Evolutionary conservation across 176 grass and related monocot genomes (phyloP).

Genomic region (Zea luxurians): DNA sequence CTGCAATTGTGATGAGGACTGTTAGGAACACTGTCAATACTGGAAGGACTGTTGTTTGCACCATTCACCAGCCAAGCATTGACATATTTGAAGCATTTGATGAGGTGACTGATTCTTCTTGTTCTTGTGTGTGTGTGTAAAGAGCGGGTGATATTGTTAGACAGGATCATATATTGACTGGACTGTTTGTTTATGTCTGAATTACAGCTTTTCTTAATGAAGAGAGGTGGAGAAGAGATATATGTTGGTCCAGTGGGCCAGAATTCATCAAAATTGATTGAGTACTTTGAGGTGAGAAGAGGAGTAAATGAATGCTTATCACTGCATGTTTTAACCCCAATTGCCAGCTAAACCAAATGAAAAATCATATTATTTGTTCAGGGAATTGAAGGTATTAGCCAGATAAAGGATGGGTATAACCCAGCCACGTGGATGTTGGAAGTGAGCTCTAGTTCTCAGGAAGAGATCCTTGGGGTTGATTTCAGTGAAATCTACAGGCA

Average conservation of each 20-base stretch:
- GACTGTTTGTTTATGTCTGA: conserved; percentile 9
- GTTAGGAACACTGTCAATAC: conserved; percentile 88
- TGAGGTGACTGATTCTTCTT: conserved; percentile 57
- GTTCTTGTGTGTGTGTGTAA: neutral
- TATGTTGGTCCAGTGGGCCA: conserved; percentile 85
- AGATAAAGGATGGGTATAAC: conserved; percentile 79
- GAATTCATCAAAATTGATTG: conserved; percentile 71
- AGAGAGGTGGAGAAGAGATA: conserved; percentile 93
- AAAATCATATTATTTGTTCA: conserved; percentile 26
- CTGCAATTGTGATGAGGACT: conserved; percentile 94
- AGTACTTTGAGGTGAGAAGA: conserved; percentile 84
- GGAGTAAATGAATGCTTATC: conserved; percentile 5
- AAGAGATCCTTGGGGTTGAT: conserved; percentile 60
- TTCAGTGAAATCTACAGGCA: conserved; percentile 65
- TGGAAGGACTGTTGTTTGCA: conserved; percentile 89
- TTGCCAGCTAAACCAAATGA: conserved; percentile 4
- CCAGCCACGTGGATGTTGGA: conserved; percentile 96
- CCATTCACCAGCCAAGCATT: conserved; percentile 98
- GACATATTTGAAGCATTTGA: conserved; percentile 98
- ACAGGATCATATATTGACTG: conserved; percentile 21
- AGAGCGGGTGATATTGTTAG: neutral
- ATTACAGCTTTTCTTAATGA: conserved; percentile 82
- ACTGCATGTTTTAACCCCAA: neutral
- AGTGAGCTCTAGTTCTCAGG: conserved; percentile 63
- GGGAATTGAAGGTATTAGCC: conserved; percentile 63